Conservation (phyloP, 169 alveolate genomes). For the Perkinsus chesapeaki region DNA sequence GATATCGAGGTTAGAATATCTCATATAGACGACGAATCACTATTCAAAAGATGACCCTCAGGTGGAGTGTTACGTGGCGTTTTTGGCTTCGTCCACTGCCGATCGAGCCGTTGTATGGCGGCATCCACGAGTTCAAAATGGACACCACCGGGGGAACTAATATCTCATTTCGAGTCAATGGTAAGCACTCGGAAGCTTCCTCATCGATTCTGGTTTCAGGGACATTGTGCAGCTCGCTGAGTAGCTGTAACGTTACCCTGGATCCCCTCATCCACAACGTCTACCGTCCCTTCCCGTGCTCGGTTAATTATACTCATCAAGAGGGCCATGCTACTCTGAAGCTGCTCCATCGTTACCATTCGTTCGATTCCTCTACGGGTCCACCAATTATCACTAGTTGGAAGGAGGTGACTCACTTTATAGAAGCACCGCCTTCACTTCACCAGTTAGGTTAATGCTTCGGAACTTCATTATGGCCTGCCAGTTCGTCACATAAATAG, state of each 20-base stretch:
- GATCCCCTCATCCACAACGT: not conserved
- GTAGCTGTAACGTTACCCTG: not conserved
- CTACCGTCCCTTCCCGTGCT: not conserved
- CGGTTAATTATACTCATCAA: not conserved
- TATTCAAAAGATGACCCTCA: not conserved
- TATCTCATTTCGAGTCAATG: not conserved
- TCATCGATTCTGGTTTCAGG: not conserved
- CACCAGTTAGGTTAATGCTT: not conserved
- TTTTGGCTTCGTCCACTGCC: not conserved
- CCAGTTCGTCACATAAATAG: not conserved
- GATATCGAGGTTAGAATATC: not conserved
- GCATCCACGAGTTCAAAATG: not conserved
- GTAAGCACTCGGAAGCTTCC: too few species aligned
- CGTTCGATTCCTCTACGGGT: not conserved
- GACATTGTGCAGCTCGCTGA: not conserved
- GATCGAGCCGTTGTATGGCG: not conserved
- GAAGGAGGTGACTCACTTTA: not conserved
- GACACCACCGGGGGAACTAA: not conserved
- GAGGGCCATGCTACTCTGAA: not conserved
- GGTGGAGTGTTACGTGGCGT: not conserved
- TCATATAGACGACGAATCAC: not conserved
- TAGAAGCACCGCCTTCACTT: too few species aligned
- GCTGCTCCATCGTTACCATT: not conserved
- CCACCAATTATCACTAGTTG: not conserved
- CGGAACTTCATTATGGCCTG: not conserved